Percentiles rank a stretch among this genome's conserved stretches.
Evolutionary conservation across 129 eudicot species (phyloP).

Genomic region (Pittosporum tobira): DNA sequence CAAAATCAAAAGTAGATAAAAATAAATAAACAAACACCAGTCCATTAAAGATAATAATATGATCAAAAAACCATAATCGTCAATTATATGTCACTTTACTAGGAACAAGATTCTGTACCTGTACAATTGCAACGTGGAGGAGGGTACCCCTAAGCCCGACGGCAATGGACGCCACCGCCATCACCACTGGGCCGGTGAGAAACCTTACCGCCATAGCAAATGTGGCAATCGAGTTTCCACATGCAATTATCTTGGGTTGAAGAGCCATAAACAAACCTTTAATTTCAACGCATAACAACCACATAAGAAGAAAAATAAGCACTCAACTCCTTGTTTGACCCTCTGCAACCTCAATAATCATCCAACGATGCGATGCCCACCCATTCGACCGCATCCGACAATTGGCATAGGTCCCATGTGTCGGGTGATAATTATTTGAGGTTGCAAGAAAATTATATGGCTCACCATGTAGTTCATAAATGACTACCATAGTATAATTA

Average conservation of each 20-base stretch:
- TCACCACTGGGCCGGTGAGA: conserved; percentile 88
- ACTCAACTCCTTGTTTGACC: no score
- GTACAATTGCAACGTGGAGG: conserved; percentile 80
- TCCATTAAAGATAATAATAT: no score
- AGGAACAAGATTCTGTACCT: conserved; percentile 28
- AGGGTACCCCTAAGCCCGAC: conserved; percentile 92
- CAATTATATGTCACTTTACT: conserved; percentile 9
- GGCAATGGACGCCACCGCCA: conserved; percentile 78
- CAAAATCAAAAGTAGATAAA: conserved; percentile 10
- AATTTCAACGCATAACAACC: conserved; percentile 11
- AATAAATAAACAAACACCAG: conserved; percentile 2
- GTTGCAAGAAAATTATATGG: no score
- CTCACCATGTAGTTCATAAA: no score
- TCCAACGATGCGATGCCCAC: conserved; percentile 7
- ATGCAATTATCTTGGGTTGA: conserved; percentile 93
- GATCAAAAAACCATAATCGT: neutral
- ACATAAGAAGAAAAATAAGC: conserved; percentile 11
- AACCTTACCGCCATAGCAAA: conserved; percentile 94
- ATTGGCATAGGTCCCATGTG: conserved; percentile 17
- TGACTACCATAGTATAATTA: neutral
- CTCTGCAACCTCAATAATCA: conserved; percentile 7
- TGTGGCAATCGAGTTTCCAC: conserved; percentile 74
- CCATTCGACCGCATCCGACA: conserved; percentile 20
- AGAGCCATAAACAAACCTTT: conserved; percentile 95
- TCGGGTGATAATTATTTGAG: conserved; percentile 12